These are phyloP conservation scores for Cryptosporidium felis DNA, from an alignment of 169 alveolate genomes.

Conservation along the genomic window DNA sequence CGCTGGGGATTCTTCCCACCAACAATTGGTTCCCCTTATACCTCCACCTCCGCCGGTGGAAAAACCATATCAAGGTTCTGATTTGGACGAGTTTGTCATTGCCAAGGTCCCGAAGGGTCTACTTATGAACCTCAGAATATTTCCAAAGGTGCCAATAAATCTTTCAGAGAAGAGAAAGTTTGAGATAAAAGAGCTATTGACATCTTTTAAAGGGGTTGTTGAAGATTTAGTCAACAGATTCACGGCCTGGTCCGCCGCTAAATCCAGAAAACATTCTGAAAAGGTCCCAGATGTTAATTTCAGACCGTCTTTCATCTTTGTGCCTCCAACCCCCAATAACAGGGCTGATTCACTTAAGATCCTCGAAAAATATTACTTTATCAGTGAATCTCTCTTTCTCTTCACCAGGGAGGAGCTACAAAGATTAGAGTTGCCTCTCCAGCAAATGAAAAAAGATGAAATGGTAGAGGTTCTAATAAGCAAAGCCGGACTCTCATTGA, in stretches of 20 bases:
- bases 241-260: slow-evolving; percentile 48
- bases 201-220: slow-evolving; percentile 16
- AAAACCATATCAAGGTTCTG: neutral
- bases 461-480: slow-evolving; percentile 18
- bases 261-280: slow-evolving; percentile 9
- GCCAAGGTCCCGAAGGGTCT: slow-evolving; percentile 20
- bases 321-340: slow-evolving; percentile 65
- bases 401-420: slow-evolving; percentile 29
- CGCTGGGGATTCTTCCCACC: neutral
- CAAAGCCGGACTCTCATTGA: neutral
- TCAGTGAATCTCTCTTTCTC: slow-evolving; percentile 18
- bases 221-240: neutral
- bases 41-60: neutral
- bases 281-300: slow-evolving; percentile 3
- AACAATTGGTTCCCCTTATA: neutral
- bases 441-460: neutral
- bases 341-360: slow-evolving; percentile 38
- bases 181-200: slow-evolving; percentile 20
- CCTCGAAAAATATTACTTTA: neutral
- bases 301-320: slow-evolving; percentile 36
- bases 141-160: neutral
- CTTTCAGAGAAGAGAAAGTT: slow-evolving; percentile 15
- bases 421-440: neutral
- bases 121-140: neutral
- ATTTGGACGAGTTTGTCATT: slow-evolving; percentile 26